These are phyloP conservation scores for Ustilaginoidea virens DNA, from an alignment of 2,329 filamentous ascomycete genomes.

Conservation along the genomic window DNA sequence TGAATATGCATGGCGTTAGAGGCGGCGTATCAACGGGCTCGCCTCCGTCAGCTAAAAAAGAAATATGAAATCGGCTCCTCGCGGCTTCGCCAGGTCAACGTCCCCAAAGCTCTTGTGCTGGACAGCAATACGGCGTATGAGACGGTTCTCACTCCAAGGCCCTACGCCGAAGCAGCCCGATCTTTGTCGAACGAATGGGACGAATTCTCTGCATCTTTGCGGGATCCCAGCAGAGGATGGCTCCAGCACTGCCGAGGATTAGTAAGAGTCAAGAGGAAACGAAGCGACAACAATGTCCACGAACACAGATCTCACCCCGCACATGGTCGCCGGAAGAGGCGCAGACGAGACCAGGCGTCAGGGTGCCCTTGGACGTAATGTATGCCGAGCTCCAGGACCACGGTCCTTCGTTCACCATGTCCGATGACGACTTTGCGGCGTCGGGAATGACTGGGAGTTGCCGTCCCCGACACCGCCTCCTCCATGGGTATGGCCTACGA, in stretches of 20 bases:
- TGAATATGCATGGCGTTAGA: constrained; percentile 36
- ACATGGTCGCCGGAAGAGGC: constrained; percentile 5
- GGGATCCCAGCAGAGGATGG: constrained; percentile 35
- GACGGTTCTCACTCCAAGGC: constrained; percentile 10
- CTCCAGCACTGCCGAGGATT: constrained; percentile 42
- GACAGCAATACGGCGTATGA: constrained; percentile 13
- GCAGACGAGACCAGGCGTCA: neutral
- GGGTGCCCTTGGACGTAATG: constrained; percentile 8
- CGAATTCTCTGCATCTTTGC: constrained; percentile 41
- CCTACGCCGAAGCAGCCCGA: constrained; percentile 13
- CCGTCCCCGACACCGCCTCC: constrained; percentile 25
- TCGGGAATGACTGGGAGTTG: no score
- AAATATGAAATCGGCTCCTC: constrained; percentile 8
- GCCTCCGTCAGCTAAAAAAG: constrained; percentile 9
- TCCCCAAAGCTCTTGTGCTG: constrained; percentile 12
- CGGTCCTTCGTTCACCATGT: constrained; percentile 9
- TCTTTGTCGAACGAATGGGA: constrained; percentile 30
- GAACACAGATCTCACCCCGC: constrained; percentile 2
- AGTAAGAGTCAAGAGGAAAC: constrained; percentile 19
- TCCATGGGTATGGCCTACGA: constrained; percentile 31
- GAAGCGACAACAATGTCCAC: constrained; percentile 9
- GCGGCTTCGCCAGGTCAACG: constrained; percentile 11
- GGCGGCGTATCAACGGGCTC: constrained; percentile 22
- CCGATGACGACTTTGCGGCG: constrained; percentile 5
- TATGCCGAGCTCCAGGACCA: constrained; percentile 13